phyloP scores from a whole-genome alignment of 1,284 basidiomycete genomes.

The Pascua sp. region DNA sequence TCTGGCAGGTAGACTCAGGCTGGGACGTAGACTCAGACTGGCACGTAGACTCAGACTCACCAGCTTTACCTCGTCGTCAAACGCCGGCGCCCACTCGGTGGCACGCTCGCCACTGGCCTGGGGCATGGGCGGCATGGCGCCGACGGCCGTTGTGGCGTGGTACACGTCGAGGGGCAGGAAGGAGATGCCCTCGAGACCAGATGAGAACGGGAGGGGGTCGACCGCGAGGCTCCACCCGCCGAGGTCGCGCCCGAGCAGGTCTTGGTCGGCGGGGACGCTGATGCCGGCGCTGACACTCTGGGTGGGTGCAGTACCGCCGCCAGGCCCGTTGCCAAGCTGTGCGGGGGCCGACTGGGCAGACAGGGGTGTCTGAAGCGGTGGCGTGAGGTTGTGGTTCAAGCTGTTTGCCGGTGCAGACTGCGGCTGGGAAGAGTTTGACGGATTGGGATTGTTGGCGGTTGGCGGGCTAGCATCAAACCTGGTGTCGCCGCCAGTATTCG shows the following conservation, averaged over 20 bases:
- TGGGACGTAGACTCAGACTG: not conserved
- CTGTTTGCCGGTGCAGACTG: not conserved
- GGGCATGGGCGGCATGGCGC: conserved; percentile 2
- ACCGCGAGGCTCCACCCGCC: conserved; percentile 11
- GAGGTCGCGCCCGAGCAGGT: not conserved
- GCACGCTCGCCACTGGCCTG: not conserved
- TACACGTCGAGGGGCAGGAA: conserved; percentile 11
- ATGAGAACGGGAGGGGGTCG: conserved; percentile 14
- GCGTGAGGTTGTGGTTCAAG: not conserved
- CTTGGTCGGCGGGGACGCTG: not conserved
- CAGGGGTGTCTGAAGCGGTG: too few species aligned
- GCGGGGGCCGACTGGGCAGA: too few species aligned
- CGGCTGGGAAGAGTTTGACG: too few species aligned
- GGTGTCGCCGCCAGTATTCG: not conserved
- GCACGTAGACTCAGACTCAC: conserved; percentile 3
- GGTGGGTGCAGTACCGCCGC: too few species aligned
- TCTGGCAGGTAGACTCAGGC: not conserved
- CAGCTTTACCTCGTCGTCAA: conserved; percentile 5
- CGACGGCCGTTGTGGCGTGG: conserved; percentile 7
- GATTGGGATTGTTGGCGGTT: too few species aligned
- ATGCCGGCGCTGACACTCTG: too few species aligned
- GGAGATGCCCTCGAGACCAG: conserved; percentile 17
- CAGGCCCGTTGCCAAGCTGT: too few species aligned
- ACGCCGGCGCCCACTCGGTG: not conserved
- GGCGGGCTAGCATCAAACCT: not conserved